Evolutionary conservation across 106 monocot genomes (phyloP).

Genomic region (Dendrobium chrysotoxum): DNA sequence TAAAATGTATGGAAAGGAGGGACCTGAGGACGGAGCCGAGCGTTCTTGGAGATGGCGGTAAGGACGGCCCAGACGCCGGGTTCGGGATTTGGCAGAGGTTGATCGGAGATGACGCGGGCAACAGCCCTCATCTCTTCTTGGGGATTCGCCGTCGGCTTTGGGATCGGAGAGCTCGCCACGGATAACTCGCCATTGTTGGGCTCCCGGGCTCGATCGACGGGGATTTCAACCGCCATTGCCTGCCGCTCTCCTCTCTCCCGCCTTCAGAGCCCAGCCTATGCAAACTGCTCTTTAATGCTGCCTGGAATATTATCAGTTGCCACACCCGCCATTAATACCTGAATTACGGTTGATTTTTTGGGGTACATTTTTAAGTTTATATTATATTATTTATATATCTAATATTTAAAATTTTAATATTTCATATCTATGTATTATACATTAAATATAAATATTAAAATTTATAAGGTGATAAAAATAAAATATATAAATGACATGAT

Average conservation of each 20-base stretch:
- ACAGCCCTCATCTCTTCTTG: constrained; percentile 68
- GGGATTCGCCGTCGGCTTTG: constrained; percentile 16
- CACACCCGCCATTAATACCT: no score
- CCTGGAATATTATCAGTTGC: not conserved
- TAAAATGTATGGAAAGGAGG: not conserved
- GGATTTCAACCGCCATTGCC: constrained; percentile 22
- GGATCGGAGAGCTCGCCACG: constrained; percentile 10
- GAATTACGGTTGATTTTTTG: no score
- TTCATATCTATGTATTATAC: no score
- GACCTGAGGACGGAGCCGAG: constrained; percentile 73
- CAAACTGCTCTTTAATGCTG: not conserved
- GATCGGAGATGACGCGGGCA: constrained; percentile 61
- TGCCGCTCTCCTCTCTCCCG: not conserved
- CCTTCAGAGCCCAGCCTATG: not conserved
- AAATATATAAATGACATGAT: no score
- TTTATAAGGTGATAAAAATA: no score
- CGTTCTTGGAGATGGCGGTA: constrained; percentile 77
- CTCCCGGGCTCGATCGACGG: constrained; percentile 4
- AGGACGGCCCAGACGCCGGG: constrained; percentile 83
- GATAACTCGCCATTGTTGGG: constrained; percentile 2
- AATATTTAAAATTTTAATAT: no score
- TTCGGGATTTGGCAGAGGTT: constrained; percentile 64
- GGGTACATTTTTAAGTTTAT: no score
- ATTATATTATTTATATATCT: no score
- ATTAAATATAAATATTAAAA: no score